Conservation (phyloP, 257 asterid species). For the Gentiana macrophylla region DNA sequence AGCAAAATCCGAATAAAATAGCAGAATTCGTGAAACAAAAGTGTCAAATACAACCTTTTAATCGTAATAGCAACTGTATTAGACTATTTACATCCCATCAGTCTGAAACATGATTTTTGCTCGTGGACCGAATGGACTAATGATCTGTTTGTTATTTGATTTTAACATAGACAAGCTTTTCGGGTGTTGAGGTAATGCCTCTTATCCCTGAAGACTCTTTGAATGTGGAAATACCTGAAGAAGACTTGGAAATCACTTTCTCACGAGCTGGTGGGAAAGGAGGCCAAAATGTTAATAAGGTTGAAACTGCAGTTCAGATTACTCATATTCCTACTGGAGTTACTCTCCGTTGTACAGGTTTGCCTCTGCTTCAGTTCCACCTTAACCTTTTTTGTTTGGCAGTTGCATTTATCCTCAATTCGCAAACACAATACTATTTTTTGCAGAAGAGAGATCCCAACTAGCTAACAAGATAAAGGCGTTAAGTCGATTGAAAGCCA, state of each 20-base stretch:
- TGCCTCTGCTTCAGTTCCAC: conserved; percentile 2
- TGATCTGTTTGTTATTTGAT: conserved; percentile 3
- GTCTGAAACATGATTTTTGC: background rate
- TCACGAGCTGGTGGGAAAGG: conserved; percentile 97
- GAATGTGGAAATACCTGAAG: conserved; percentile 86
- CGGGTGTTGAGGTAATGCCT: conserved; percentile 97
- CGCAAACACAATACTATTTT: background rate
- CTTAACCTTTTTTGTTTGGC: background rate
- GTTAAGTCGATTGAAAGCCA: conserved; percentile 82
- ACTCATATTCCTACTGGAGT: conserved; percentile 95
- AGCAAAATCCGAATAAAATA: too few relatives aligned
- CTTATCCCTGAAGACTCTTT: conserved; percentile 83
- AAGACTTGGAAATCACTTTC: conserved; percentile 72
- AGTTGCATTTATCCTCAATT: too few relatives aligned
- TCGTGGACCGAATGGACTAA: background rate
- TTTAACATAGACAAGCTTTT: conserved; percentile 75
- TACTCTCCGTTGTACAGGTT: conserved; percentile 85
- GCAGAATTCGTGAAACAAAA: too few relatives aligned
- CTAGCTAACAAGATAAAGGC: conserved; percentile 87
- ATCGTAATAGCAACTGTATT: too few relatives aligned
- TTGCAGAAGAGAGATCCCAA: conserved; percentile 74
- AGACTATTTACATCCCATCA: too few relatives aligned
- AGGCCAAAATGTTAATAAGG: conserved; percentile 95
- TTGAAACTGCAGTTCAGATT: conserved; percentile 92
- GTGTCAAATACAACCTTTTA: too few relatives aligned